phyloP scores from a whole-genome alignment of 2,329 filamentous ascomycete species.

The Xylaria arbuscula region DNA sequence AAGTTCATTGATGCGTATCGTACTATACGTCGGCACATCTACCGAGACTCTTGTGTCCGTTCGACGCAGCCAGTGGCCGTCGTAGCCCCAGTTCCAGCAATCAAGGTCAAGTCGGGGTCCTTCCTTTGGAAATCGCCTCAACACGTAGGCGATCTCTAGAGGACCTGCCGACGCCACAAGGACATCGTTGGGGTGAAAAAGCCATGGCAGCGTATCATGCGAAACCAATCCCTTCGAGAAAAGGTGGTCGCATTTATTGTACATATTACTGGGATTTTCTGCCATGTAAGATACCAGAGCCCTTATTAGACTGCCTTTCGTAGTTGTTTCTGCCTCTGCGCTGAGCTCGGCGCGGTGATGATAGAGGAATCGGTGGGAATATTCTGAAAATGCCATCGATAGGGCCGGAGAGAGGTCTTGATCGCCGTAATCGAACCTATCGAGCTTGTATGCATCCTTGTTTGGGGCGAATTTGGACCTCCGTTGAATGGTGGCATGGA shows the following conservation, averaged over 20 bases:
- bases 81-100: constrained; percentile 1
- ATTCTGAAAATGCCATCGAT: neutral
- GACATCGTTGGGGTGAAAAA: neutral
- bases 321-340: neutral
- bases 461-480: neutral
- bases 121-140: neutral
- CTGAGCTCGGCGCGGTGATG: neutral
- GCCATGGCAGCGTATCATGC: neutral
- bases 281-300: neutral
- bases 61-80: neutral
- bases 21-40: neutral
- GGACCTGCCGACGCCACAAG: neutral
- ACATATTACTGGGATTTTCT: neutral
- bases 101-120: neutral
- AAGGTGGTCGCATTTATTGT: neutral
- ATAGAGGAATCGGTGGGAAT: neutral
- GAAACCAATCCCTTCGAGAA: neutral
- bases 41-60: neutral
- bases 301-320: neutral
- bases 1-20: neutral
- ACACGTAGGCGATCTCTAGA: neutral
- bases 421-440: neutral
- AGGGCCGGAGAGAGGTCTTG: neutral
- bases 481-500: neutral
- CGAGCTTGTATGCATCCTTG: neutral